Base-by-base conservation (phyloP, 495 filamentous ascomycete species). In the Lophiostoma macrostomum region DNA sequence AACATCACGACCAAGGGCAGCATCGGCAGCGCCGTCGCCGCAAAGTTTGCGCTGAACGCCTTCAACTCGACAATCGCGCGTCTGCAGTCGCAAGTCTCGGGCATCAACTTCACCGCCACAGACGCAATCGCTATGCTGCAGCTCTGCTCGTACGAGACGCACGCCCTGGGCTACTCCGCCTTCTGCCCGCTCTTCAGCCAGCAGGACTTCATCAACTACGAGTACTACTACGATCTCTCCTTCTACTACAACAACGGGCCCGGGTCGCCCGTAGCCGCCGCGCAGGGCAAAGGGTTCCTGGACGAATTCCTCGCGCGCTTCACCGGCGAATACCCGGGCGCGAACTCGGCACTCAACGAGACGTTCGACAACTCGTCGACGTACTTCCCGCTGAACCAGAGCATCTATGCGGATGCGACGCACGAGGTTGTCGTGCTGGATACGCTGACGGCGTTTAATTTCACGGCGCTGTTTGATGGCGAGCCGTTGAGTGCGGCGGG, bases 181-280 rank as follows among this genome's bases (percentile, higher is more conserved):
- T 52, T 57, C 16, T 69, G 65, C 42, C 29, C 20, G 11, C 61
- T 71, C n/a, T 69, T 69, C 53, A 68, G 57, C 40, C 43, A 67
- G 43, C 54, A 69, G 20, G 67, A 69, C 25, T 69, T 69, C 52
- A 16, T 68, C 43, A 55, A 82, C 35, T 78, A 82, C 36, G 62
- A 76, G 2, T 74, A 75, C 32, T 47, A 72, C 5, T 75, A 72
- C 52, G 73, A 71, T 36, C 52, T 75, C 1, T 68, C 71, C 1
- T 65, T 74, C 16, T 75, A 74, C 42, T 68, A 69, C 35, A 70
- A 73, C 43, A 74, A 72, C 20, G 67, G 53, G 13, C 43, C 46
- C 5, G 53, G 53, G 13, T 52, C 46, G 13, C 53, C 53, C 13
- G 53, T 57, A 31, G 13, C 53, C 16, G 53, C 53, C 23, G 53